Conservation (phyloP, 805 yeast genomes). For the Wickerhamomyces silvicola region DNA sequence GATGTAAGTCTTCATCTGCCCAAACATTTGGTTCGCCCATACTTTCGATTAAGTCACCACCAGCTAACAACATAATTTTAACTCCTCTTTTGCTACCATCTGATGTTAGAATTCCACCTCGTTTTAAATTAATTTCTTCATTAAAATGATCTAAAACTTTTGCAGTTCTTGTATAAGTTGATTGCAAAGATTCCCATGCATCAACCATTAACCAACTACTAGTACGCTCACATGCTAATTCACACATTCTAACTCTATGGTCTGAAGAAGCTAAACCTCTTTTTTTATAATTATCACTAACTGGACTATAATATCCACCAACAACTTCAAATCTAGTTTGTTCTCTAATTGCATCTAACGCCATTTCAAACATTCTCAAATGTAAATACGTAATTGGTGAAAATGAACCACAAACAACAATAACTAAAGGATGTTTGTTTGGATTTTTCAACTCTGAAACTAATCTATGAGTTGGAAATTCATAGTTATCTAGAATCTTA, state of each 20-base stretch:
- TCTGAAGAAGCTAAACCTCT: constrained; percentile 85
- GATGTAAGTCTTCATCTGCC: constrained; percentile 95
- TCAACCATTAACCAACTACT: constrained; percentile 98
- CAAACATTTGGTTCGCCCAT: constrained; percentile 99
- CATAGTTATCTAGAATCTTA: constrained; percentile 54
- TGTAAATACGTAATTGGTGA: constrained; percentile 94
- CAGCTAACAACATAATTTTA: constrained; percentile 92
- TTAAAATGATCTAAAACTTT: constrained; percentile 94
- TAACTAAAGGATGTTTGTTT: constrained; percentile 79
- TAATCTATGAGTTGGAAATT: constrained; percentile 84
- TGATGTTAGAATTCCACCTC: constrained; percentile 71
- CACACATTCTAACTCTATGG: constrained; percentile 97
- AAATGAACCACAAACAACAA: constrained; percentile 97
- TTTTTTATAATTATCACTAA: constrained; percentile 85
- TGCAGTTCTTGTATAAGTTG: constrained; percentile 88
- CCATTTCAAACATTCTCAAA: constrained; percentile 98
- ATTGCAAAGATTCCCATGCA: constrained; percentile 97
- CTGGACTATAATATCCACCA: constrained; percentile 96
- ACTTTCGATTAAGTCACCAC: constrained; percentile 94
- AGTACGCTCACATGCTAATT: constrained; percentile 94
- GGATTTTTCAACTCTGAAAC: constrained; percentile 64
- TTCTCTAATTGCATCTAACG: constrained; percentile 85
- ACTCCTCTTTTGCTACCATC: constrained; percentile 69
- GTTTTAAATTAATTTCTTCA: constrained; percentile 83
- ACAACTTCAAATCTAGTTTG: constrained; percentile 90